Percentiles rank a stretch among this genome's conserved stretches.
These are phyloP conservation scores for Trichoderma simmonsii DNA, from an alignment of 2,329 filamentous ascomycete genomes.

Conservation along the genomic window DNA sequence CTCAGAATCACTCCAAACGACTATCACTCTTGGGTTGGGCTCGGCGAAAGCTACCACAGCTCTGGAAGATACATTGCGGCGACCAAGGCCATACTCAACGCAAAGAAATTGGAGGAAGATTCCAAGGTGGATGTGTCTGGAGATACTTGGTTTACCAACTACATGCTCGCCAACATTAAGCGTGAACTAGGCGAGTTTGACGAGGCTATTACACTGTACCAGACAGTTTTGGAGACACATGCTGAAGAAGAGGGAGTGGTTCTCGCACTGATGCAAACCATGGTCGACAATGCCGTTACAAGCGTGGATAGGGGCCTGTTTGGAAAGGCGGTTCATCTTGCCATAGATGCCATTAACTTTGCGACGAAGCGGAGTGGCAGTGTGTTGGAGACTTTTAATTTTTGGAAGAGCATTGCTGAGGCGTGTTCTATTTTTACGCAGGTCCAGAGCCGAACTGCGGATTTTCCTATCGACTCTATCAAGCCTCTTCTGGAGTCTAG, in stretches of 20 bases:
- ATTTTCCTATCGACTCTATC: slow-evolving; percentile 61
- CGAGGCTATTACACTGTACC: slow-evolving; percentile 74
- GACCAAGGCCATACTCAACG: slow-evolving; percentile 83
- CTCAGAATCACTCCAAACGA: slow-evolving; percentile 79
- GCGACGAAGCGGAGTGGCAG: slow-evolving; percentile 59
- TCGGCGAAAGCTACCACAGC: slow-evolving; percentile 96
- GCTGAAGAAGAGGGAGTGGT: slow-evolving; percentile 80
- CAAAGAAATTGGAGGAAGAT: slow-evolving; percentile 68
- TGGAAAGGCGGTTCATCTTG: slow-evolving; percentile 73
- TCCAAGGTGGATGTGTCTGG: slow-evolving; percentile 49
- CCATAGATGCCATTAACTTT: slow-evolving; percentile 64
- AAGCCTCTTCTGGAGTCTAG: slow-evolving; percentile 55
- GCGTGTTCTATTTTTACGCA: slow-evolving; percentile 80
- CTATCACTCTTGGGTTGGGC: slow-evolving; percentile 92
- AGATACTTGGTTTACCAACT: slow-evolving; percentile 91
- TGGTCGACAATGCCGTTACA: slow-evolving; percentile 76
- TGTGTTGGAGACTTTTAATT: slow-evolving; percentile 75
- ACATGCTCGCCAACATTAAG: slow-evolving; percentile 94
- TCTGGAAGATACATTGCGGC: slow-evolving; percentile 93
- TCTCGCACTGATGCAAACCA: slow-evolving; percentile 82
- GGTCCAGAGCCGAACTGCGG: slow-evolving; percentile 63
- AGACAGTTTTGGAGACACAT: slow-evolving; percentile 64
- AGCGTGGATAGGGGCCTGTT: slow-evolving; percentile 81
- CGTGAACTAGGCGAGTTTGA: slow-evolving; percentile 89
- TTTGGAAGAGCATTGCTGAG: slow-evolving; percentile 92